phyloP scores from a whole-genome alignment of 345 rosid genomes.

The Salix exigua region DNA sequence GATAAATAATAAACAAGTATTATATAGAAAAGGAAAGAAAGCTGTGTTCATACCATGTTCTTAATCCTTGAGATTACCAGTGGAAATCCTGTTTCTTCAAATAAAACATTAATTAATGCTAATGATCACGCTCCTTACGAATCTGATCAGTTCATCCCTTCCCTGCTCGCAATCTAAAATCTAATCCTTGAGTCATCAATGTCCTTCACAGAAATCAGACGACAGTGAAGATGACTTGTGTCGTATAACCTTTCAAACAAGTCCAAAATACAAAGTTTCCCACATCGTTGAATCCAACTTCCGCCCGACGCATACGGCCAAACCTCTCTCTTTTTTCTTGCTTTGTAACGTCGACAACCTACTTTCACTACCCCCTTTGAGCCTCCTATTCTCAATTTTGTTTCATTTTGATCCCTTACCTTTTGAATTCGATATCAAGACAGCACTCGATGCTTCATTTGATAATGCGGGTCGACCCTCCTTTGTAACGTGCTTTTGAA shows the following conservation, averaged over 20 bases:
- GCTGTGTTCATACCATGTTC: neutral
- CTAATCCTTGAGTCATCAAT: no score
- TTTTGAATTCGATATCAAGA: no score
- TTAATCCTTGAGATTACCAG: no score
- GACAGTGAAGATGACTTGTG: constrained; percentile 1
- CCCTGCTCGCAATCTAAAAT: neutral
- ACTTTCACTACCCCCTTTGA: neutral
- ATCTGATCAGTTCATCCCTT: neutral
- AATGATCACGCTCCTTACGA: neutral
- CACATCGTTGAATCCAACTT: constrained; percentile 22
- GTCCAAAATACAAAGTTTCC: constrained; percentile 12
- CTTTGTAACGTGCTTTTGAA: no score
- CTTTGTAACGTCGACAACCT: neutral
- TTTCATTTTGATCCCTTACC: neutral
- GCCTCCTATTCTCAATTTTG: neutral
- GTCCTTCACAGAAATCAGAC: neutral
- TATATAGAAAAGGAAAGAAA: neutral
- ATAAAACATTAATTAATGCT: neutral
- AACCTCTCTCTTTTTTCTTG: neutral
- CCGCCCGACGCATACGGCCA: constrained; percentile 15
- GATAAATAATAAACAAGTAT: no score
- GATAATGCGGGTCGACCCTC: no score
- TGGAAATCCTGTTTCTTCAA: neutral
- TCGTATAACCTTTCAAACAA: neutral
- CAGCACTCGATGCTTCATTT: no score